A percentile compares a stretch with the other conserved stretches of the same genome.
phyloP scores from a whole-genome alignment of 2,329 filamentous ascomycete species.

The Herpotrichia juniperi region DNA sequence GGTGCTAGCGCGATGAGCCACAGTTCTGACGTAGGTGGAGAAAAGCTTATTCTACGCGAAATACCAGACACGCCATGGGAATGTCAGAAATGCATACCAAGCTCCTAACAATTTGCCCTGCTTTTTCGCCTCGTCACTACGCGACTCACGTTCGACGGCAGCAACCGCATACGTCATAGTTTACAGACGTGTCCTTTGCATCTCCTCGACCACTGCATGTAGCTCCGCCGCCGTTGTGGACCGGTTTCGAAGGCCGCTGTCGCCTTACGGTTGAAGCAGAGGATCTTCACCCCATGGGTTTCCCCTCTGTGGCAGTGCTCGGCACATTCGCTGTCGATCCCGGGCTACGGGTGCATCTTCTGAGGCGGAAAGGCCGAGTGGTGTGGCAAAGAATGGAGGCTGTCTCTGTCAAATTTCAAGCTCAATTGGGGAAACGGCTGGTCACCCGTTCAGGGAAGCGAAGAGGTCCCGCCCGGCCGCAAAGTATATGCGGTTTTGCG shows the following conservation, averaged over 20 bases:
- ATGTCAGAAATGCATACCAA: neutral
- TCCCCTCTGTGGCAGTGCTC: neutral
- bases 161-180: neutral
- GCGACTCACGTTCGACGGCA: neutral
- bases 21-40: neutral
- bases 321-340: neutral
- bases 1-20: slow-evolving; percentile 1
- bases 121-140: neutral
- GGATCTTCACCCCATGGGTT: neutral
- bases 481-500: neutral
- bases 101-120: neutral
- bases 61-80: neutral
- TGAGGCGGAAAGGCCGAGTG: neutral
- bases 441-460: neutral
- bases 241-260: neutral
- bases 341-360: neutral
- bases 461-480: neutral
- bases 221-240: neutral
- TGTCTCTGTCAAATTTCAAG: neutral
- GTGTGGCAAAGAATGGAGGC: neutral
- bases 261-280: neutral
- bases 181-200: neutral
- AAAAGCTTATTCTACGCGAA: neutral
- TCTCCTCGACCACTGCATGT: neutral
- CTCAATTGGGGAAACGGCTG: neutral